These are phyloP conservation scores for Dactylonectria macrodidyma DNA, from an alignment of 2,329 filamentous ascomycete species.

Conservation along the genomic window DNA sequence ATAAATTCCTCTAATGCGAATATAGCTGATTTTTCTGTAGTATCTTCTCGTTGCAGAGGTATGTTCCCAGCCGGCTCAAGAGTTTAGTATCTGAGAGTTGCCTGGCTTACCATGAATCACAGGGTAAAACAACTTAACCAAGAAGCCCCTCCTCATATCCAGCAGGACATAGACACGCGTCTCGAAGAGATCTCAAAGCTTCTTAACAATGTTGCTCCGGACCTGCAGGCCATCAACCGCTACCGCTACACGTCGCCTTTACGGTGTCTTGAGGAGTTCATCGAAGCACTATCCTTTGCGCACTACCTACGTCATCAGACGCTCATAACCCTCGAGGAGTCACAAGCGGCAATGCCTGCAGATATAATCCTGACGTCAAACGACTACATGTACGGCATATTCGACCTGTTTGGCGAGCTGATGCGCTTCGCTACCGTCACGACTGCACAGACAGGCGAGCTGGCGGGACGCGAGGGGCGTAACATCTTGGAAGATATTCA, in stretches of 20 bases:
- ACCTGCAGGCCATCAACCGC: conserved; percentile 84
- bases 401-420: conserved; percentile 94
- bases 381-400: conserved; percentile 92
- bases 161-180: conserved; percentile 78
- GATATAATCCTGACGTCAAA: conserved; percentile 79
- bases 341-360: conserved; percentile 63
- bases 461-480: conserved; percentile 59
- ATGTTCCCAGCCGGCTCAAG: conserved; percentile 9
- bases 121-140: conserved; percentile 76
- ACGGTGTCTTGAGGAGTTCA: conserved; percentile 92
- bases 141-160: conserved; percentile 77
- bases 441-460: conserved; percentile 80
- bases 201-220: conserved; percentile 77
- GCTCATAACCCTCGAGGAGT: conserved; percentile 78
- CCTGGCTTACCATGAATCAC: conserved; percentile 31
- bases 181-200: conserved; percentile 79
- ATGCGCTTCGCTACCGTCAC: conserved; percentile 96
- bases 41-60: conserved; percentile 60
- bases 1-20: background rate
- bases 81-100: background rate
- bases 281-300: conserved; percentile 91
- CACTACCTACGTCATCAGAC: conserved; percentile 87
- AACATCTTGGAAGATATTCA: conserved; percentile 87
- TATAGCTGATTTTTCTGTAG: conserved; percentile 41
- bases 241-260: conserved; percentile 87